Percentiles rank a stretch among this genome's conserved stretches.
phyloP scores from a whole-genome alignment of 2,329 filamentous ascomycete species.

The Diaporthe australafricana region DNA sequence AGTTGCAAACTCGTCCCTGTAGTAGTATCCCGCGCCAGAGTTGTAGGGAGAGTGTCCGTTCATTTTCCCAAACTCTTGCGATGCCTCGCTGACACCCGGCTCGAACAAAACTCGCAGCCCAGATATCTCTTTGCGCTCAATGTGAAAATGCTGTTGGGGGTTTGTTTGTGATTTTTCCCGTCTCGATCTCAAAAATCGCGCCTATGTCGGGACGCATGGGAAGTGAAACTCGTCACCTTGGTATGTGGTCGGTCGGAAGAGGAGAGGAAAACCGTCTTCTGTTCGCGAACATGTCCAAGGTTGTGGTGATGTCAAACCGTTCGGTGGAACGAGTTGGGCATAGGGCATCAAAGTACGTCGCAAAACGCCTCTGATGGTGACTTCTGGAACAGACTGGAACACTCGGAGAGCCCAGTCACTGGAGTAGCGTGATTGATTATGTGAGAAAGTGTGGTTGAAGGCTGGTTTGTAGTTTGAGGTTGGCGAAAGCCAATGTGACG shows the following conservation, averaged over 20 bases:
- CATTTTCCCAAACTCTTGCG: constrained; percentile 52
- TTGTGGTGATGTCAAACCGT: constrained; percentile 46
- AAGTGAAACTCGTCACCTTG: constrained; percentile 68
- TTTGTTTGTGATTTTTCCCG: constrained; percentile 35
- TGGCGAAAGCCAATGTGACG: constrained; percentile 43
- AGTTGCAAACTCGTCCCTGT: constrained; percentile 59
- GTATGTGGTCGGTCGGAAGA: constrained; percentile 71
- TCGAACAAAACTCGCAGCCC: constrained; percentile 38
- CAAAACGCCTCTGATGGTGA: constrained; percentile 49
- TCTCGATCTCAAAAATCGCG: constrained; percentile 48
- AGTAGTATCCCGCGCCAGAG: constrained; percentile 63
- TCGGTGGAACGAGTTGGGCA: constrained; percentile 27
- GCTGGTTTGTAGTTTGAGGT: constrained; percentile 33
- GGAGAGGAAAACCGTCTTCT: constrained; percentile 64
- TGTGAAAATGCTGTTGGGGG: constrained; percentile 35
- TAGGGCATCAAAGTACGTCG: constrained; percentile 51
- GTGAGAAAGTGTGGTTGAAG: constrained; percentile 29
- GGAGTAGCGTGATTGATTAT: constrained; percentile 34
- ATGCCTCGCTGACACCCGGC: constrained; percentile 48
- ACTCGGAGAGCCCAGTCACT: constrained; percentile 49
- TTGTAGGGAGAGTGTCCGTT: constrained; percentile 58
- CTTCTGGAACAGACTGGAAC: constrained; percentile 53
- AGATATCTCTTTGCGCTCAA: constrained; percentile 20
- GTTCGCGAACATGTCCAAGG: constrained; percentile 67
- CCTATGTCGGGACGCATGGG: constrained; percentile 60